Evolutionary conservation across 75 land plant genomes (phyloP).

Genomic region (Cryptomeria japonica): DNA sequence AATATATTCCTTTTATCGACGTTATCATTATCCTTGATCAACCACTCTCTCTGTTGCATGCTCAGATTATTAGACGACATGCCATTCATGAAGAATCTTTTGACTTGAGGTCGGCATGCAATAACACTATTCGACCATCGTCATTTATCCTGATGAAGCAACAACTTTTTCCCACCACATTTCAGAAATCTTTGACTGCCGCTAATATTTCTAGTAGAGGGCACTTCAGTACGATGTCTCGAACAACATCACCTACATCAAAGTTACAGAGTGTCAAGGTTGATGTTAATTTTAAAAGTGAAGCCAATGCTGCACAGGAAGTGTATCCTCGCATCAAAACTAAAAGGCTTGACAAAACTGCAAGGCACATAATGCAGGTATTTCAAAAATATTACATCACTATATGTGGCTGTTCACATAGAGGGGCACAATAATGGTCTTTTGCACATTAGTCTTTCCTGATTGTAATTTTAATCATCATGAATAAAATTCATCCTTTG

Average conservation of each 20-base stretch:
- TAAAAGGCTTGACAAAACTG: constrained; percentile 79
- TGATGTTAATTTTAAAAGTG: constrained; percentile 11
- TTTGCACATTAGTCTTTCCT: not conserved
- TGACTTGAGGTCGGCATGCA: not conserved
- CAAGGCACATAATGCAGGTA: constrained; percentile 90
- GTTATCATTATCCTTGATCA: not conserved
- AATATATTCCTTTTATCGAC: not conserved
- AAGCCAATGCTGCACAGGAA: constrained; percentile 13
- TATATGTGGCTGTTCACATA: not conserved
- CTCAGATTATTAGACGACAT: not conserved
- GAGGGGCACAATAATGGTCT: not conserved
- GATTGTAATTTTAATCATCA: not conserved
- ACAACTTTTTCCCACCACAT: not conserved
- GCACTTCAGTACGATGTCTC: not conserved
- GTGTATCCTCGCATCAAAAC: constrained; percentile 50
- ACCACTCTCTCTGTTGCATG: constrained; percentile 2
- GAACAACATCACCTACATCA: not conserved
- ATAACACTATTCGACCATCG: not conserved
- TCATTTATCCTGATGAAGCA: not conserved
- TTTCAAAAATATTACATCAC: not conserved
- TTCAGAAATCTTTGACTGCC: not conserved
- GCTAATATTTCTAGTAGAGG: not conserved
- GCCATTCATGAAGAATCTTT: not conserved
- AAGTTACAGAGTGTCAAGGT: not conserved
- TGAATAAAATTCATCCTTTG: not conserved